A percentile compares a stretch with the other conserved stretches of the same genome.
Evolutionary conservation across 2,329 filamentous ascomycete genomes (phyloP).

Genomic region (Diaporthe destruens): DNA sequence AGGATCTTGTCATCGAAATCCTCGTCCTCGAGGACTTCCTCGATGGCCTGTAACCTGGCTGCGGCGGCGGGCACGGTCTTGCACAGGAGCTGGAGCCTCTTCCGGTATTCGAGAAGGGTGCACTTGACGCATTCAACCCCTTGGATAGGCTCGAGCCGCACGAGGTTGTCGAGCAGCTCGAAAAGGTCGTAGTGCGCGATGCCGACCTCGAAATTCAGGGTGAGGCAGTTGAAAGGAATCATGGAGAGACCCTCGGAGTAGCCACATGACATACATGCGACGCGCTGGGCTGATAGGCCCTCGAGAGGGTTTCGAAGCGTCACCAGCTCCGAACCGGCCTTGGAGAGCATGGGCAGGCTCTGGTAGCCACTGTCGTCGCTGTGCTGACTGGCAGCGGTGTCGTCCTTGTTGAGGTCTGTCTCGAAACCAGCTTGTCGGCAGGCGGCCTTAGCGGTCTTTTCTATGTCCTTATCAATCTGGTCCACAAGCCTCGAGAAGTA

Average conservation of each 20-base stretch:
- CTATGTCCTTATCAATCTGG: slow-evolving; percentile 83
- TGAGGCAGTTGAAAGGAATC: slow-evolving; percentile 94
- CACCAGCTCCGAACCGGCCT: slow-evolving; percentile 52
- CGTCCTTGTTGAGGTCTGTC: slow-evolving; percentile 54
- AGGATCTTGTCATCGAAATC: slow-evolving; percentile 81
- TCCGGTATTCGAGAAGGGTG: slow-evolving; percentile 75
- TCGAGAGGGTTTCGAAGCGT: slow-evolving; percentile 81
- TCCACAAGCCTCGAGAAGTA: slow-evolving; percentile 94
- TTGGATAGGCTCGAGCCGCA: slow-evolving; percentile 84
- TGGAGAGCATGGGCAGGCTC: slow-evolving; percentile 57
- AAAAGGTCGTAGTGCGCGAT: slow-evolving; percentile 76
- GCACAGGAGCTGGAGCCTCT: slow-evolving; percentile 62
- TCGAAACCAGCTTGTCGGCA: slow-evolving; percentile 56
- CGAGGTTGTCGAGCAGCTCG: slow-evolving; percentile 87
- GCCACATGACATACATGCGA: slow-evolving; percentile 87
- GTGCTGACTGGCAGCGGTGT: slow-evolving; percentile 59
- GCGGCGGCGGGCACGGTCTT: slow-evolving; percentile 64
- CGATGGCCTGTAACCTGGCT: slow-evolving; percentile 73
- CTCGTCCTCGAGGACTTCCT: slow-evolving; percentile 80
- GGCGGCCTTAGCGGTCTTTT: slow-evolving; percentile 58
- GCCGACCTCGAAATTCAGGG: slow-evolving; percentile 79
- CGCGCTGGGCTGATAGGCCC: slow-evolving; percentile 87
- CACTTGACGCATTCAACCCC: slow-evolving; percentile 94
- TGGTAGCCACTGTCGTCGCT: slow-evolving; percentile 71
- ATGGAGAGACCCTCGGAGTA: slow-evolving; percentile 89